Evolutionary conservation across 371 early-diverging fungal species (phyloP), one percentile per base, ranked within the genome.

Genomic region (Globomyces sp.): DNA sequence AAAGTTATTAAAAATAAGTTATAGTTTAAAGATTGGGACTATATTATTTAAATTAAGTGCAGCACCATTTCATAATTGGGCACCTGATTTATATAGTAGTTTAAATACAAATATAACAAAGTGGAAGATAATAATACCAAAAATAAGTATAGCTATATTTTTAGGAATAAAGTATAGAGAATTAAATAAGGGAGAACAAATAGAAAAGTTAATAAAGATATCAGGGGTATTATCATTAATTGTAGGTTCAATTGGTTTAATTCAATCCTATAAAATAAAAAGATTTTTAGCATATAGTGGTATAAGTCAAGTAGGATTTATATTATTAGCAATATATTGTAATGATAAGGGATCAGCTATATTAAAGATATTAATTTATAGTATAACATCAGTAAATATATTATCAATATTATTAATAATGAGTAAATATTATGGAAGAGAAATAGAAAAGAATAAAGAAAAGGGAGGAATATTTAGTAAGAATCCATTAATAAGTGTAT

Each of bases 271-370:
- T 65, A 37, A 58, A 65, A 84, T 83, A 65, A 74, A 78, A 80
- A 77, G 74, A 74, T 82, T 82, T 68, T 74, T 80, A 73, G 76
- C 73, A 55, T 77, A 76, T 72, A 71, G 66, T 75, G 10, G 42
- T 72, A 79, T 79, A 68, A 55, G 64, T 43, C 55, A 77, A 66
- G 63, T 77, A 63, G 75, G 73, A 68, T 72, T 65, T 64, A 67
- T 73, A 39, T 62, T 73, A 64, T 68, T 61, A 50, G 50, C 58
- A 41, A 60, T 50, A 58, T 44, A 50, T 71, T 72, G 68, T 76
- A 61, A 65, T 68, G 68, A 71, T 49, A 67, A 71, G 70, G 52
- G 63, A 67, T 64, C 65, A 58, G 65, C 67, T 45, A 59, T 75
- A 68, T 64, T 64, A 63, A 70, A 69, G 72, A 68, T 51, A 58